Percentiles rank a stretch among this genome's conserved stretches.
Conservation (phyloP, 345 rosid genomes). For the Arabidopsis suecica region DNA sequence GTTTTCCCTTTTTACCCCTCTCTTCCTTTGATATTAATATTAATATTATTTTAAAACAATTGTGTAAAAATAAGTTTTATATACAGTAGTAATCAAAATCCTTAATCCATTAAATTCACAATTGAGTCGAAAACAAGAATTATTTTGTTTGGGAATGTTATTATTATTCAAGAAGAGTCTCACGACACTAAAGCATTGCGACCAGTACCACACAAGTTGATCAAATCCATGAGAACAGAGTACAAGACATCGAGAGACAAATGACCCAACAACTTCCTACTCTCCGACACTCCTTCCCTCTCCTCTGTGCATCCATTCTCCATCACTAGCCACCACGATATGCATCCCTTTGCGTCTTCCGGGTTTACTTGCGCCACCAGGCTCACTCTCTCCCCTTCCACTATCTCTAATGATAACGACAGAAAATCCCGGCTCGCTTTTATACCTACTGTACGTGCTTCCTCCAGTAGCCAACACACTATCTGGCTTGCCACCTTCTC, state of each 20-base stretch:
- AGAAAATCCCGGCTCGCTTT: constrained; percentile 79
- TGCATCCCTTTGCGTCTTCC: constrained; percentile 69
- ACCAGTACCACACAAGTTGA: constrained; percentile 69
- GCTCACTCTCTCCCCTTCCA: constrained; percentile 81
- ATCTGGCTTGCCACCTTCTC: constrained; percentile 89
- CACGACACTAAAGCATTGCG: constrained; percentile 26
- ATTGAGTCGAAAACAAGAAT: too few species aligned
- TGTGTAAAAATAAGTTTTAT: too few species aligned
- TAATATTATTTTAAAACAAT: too few species aligned
- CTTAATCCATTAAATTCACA: too few species aligned
- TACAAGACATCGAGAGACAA: constrained; percentile 70
- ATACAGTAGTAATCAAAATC: too few species aligned
- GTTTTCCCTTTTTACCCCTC: background rate
- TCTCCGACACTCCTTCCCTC: constrained; percentile 61
- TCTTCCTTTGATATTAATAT: too few species aligned
- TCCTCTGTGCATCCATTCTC: constrained; percentile 76
- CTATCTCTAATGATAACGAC: constrained; percentile 78
- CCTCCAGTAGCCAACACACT: constrained; percentile 91
- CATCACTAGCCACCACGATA: constrained; percentile 92
- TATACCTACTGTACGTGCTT: constrained; percentile 80
- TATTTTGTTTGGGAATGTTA: too few species aligned
- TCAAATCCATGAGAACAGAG: constrained; percentile 79
- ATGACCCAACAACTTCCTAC: constrained; percentile 76
- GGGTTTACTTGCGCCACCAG: constrained; percentile 88
- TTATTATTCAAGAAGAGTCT: too few species aligned